Percentiles rank a stretch among this genome's conserved stretches.
Evolutionary conservation across 2,329 filamentous ascomycete genomes (phyloP).

Genomic region (Claviceps maximensis): DNA sequence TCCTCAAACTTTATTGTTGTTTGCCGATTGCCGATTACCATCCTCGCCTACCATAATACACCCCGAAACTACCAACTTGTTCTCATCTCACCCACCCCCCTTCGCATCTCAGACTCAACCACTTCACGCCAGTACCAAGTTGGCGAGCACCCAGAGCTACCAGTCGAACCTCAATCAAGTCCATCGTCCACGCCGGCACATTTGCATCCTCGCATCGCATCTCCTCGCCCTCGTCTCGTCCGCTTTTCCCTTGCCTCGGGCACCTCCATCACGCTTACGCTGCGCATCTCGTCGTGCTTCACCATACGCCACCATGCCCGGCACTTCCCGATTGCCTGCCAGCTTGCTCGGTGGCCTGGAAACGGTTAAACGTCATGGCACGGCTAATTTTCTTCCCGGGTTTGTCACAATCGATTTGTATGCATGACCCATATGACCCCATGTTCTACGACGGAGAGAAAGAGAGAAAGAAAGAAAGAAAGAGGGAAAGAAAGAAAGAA

Average conservation of each 20-base stretch:
- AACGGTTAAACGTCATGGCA: constrained; percentile 43
- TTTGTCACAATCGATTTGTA: constrained; percentile 58
- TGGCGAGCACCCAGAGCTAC: too few relatives aligned
- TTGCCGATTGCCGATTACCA: too few relatives aligned
- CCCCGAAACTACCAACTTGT: too few relatives aligned
- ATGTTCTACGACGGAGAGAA: too few relatives aligned
- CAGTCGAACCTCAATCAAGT: too few relatives aligned
- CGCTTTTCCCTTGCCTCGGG: not conserved
- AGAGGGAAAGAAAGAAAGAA: not conserved
- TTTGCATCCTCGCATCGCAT: not conserved
- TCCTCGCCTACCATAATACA: too few relatives aligned
- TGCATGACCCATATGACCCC: constrained; percentile 17
- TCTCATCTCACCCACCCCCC: too few relatives aligned
- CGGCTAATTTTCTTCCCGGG: constrained; percentile 40
- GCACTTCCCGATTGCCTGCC: constrained; percentile 56
- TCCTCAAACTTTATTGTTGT: too few relatives aligned
- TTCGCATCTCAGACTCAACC: too few relatives aligned
- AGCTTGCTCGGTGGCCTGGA: constrained; percentile 56
- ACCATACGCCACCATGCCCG: constrained; percentile 36
- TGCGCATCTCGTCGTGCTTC: not conserved
- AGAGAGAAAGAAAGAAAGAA: too few relatives aligned
- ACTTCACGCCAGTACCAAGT: too few relatives aligned
- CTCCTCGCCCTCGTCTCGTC: too few relatives aligned
- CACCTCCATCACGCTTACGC: not conserved
- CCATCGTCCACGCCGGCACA: not conserved